A percentile compares a stretch with the other conserved stretches of the same genome.
Conservation (phyloP, 2,329 filamentous ascomycete species). For the Scortechinia acanthostroma region DNA sequence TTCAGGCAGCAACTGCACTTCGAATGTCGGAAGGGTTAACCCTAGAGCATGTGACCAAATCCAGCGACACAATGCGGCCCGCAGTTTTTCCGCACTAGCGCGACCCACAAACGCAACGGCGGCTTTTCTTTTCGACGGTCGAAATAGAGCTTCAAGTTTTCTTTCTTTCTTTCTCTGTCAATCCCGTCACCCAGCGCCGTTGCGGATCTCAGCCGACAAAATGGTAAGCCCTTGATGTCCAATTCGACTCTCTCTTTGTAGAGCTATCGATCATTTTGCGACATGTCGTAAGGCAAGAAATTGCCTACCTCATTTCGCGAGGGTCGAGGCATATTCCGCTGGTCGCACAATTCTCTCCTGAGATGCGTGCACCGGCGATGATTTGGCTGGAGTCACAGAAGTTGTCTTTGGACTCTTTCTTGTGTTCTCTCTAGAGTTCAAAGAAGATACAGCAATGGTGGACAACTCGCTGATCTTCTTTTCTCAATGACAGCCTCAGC, state of each 20-base stretch:
- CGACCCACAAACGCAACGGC: neutral
- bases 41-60: neutral
- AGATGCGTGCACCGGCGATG: slow-evolving; percentile 1
- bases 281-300: neutral
- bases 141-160: neutral
- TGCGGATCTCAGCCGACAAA: slow-evolving; percentile 2
- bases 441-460: slow-evolving; percentile 68
- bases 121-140: neutral
- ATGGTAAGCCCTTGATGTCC: neutral
- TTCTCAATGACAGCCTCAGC: slow-evolving; percentile 99
- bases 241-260: too few species aligned
- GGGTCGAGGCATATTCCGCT: neutral
- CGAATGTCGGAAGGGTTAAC: neutral
- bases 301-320: neutral
- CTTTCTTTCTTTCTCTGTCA: neutral
- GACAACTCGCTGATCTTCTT: slow-evolving; percentile 93
- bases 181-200: neutral
- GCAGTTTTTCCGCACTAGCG: slow-evolving; percentile 1
- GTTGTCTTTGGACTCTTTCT: slow-evolving; percentile 10
- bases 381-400: slow-evolving; percentile 15
- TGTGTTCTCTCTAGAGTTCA: slow-evolving; percentile 82
- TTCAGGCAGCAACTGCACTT: too few species aligned
- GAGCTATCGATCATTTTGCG: too few species aligned
- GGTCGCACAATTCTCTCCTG: neutral
- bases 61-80: neutral